Evolutionary conservation across 805 yeast genomes (phyloP).

Genomic region (Yarrowia yakushimensis): DNA sequence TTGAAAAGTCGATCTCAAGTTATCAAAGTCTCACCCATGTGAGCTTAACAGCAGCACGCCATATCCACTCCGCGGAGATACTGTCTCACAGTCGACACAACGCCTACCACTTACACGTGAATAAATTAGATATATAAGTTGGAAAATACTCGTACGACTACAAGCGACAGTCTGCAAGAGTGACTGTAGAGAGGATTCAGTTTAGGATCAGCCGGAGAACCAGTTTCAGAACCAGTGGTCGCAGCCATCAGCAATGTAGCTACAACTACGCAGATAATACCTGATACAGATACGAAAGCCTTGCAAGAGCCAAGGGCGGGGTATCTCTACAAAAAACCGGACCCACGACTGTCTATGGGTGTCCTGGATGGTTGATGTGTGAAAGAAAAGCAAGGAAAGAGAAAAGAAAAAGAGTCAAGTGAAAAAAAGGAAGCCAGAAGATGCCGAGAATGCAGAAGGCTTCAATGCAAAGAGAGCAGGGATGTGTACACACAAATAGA

Average conservation of each 20-base stretch:
- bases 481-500: slow-evolving; percentile 9
- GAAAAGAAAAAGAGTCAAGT: not conserved
- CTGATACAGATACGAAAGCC: not conserved
- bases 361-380: not conserved
- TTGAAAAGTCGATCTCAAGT: no score
- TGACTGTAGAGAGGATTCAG: no score
- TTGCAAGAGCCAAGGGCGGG: not conserved
- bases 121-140: not conserved
- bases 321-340: slow-evolving; percentile 3
- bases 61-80: no score
- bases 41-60: no score
- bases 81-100: no score
- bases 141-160: not conserved
- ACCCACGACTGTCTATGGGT: not conserved
- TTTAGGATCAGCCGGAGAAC: no score
- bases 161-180: no score
- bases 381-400: not conserved
- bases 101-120: no score
- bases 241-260: not conserved
- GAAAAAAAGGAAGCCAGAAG: not conserved
- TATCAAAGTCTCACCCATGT: no score
- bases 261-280: not conserved
- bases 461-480: slow-evolving; percentile 25
- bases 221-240: not conserved
- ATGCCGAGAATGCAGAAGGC: not conserved